Evolutionary conservation across 139 green algal genomes (phyloP).

Genomic region (Desmodesmus armatus): DNA sequence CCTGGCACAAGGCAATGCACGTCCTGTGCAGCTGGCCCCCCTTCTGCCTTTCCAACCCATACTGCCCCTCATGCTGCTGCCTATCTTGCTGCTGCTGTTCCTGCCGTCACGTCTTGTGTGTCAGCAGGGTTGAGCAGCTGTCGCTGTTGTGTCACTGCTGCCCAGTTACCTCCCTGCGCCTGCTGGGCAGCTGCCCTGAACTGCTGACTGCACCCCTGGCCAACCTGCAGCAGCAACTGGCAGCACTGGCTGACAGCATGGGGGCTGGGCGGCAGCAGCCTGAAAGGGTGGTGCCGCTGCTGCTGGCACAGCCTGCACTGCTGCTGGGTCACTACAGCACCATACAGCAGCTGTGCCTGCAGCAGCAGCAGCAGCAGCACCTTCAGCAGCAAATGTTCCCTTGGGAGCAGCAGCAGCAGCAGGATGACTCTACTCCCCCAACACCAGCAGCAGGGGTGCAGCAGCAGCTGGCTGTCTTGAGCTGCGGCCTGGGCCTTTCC

Average conservation of each 20-base stretch:
- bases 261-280: not conserved
- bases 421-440: no score
- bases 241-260: not conserved
- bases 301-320: constrained; percentile 20
- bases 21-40: not conserved
- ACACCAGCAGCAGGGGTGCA: no score
- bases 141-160: constrained; percentile 12
- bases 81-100: not conserved
- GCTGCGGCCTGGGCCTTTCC: not conserved
- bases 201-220: constrained; percentile 1
- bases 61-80: not conserved
- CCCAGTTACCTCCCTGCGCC: constrained; percentile 3
- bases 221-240: constrained; percentile 31
- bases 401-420: no score
- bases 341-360: constrained; percentile 1
- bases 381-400: not conserved
- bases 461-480: constrained; percentile 8
- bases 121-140: constrained; percentile 36
- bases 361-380: not conserved
- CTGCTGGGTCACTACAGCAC: constrained; percentile 19
- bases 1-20: no score
- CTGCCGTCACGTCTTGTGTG: not conserved
- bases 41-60: not conserved
- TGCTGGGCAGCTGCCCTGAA: constrained; percentile 3
- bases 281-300: not conserved